Percentiles rank a stretch among this genome's conserved stretches.
These are phyloP conservation scores for Xylaria digitata DNA, from an alignment of 2,329 filamentous ascomycete species.

Conservation along the genomic window DNA sequence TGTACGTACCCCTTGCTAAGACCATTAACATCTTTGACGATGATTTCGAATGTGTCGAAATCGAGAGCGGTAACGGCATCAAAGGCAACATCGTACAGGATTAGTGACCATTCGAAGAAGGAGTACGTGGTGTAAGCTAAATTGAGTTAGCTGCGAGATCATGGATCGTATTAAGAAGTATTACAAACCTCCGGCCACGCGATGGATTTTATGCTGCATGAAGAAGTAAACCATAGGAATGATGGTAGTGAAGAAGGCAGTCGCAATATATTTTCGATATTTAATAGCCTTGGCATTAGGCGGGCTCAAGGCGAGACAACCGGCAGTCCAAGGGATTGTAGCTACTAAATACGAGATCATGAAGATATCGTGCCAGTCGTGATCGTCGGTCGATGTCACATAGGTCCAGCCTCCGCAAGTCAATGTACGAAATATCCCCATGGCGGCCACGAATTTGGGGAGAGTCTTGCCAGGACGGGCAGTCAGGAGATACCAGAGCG, in stretches of 20 bases:
- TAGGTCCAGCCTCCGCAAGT: slow-evolving; percentile 99
- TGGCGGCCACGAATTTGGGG: slow-evolving; percentile 82
- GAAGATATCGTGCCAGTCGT: slow-evolving; percentile 98
- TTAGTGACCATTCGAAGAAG: slow-evolving; percentile 97
- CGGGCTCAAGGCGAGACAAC: slow-evolving; percentile 88
- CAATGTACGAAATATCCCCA: slow-evolving; percentile 87
- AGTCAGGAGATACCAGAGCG: slow-evolving; percentile 91
- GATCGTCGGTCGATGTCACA: slow-evolving; percentile 96
- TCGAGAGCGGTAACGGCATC: slow-evolving; percentile 94
- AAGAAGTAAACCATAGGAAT: slow-evolving; percentile 95
- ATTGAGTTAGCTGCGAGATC: slow-evolving; percentile 30
- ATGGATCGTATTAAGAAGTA: too few species aligned
- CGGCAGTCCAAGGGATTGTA: slow-evolving; percentile 93
- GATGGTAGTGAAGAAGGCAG: slow-evolving; percentile 89
- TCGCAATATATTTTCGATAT: slow-evolving; percentile 87
- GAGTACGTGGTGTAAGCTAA: slow-evolving; percentile 96
- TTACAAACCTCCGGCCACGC: slow-evolving; percentile 84
- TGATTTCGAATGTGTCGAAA: slow-evolving; percentile 88
- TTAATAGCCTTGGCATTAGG: slow-evolving; percentile 84
- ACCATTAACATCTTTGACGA: slow-evolving; percentile 89
- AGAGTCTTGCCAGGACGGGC: slow-evolving; percentile 78
- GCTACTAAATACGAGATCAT: slow-evolving; percentile 98
- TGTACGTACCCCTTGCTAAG: slow-evolving; percentile 98
- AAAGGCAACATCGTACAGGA: slow-evolving; percentile 95
- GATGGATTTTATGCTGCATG: slow-evolving; percentile 98